Evolutionary conservation across 140 eudicot genomes (phyloP), one percentile per base, ranked within the genome.

Genomic region (Stevia rebaudiana): DNA sequence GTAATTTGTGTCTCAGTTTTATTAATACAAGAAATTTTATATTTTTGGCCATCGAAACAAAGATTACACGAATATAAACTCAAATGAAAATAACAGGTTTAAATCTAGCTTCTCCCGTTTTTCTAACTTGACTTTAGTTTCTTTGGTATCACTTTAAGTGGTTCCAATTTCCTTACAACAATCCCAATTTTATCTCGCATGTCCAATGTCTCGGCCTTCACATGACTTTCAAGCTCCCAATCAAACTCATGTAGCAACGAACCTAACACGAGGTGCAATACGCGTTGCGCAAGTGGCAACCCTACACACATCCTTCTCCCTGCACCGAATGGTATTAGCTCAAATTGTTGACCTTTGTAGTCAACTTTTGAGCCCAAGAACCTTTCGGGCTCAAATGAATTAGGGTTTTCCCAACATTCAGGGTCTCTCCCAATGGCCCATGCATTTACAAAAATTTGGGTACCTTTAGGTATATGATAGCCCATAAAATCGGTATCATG

Each of bases 251-350:
- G 88, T 21, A 87, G 61, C 78, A 87, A 54, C 21, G 84, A 68
- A 0, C 86, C 95, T 54, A 87, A 35, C 15, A 40, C 68, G 13
- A 87, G 75, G 49, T 77, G 79, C 49, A 87, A 61, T 77, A 87
- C 78, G 3, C 81, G 82, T 4, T 76, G 82, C 5, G 88, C 95
- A 8, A 87, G 58, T 0, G 91, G 87, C 5, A 87, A 8, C 4
- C 95, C 95, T 4, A 51, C 77, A 41, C 95, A 87, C 71, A 79
- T 81, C 48, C 95, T 53, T 62, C 95, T 46, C 0, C 95, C 95
- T 0, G 88, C 87, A 12, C 95, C 95, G n/a, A 87, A 87, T 2
- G 95, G 95, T 24, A 86, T 78, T 5, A 86, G 47, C 63, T 70
- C 85, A 44, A 41, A 83, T 41, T 86, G 74, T 36, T 83, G 87